phyloP scores from a whole-genome alignment of 768 basidiomycete genomes.

The Collybiopsis luxurians region DNA sequence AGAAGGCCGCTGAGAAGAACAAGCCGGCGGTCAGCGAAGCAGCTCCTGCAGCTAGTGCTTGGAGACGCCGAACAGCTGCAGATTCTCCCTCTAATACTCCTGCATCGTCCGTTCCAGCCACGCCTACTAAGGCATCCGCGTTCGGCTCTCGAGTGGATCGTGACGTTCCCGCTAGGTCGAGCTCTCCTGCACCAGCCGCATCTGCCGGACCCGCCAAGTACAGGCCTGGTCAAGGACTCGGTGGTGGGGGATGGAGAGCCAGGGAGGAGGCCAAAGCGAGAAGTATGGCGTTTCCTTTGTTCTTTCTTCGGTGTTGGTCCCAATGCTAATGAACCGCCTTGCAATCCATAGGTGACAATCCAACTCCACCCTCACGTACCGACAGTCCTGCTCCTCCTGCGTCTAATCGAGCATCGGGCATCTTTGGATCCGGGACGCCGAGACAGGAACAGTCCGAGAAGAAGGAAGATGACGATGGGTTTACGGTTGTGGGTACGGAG shows the following conservation, averaged over 20 bases:
- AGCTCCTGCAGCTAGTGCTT: conserved; percentile 10
- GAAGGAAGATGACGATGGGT: conserved; percentile 65
- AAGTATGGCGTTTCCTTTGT: too few species aligned
- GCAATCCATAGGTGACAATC: conserved; percentile 4
- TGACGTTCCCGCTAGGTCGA: conserved; percentile 44
- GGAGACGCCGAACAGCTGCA: conserved; percentile 25
- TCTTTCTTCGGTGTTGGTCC: too few species aligned
- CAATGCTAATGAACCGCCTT: neutral
- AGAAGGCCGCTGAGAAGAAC: conserved; percentile 28
- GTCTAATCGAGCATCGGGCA: conserved; percentile 6
- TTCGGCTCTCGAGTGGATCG: conserved; percentile 14
- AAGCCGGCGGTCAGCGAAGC: conserved; percentile 19
- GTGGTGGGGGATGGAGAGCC: conserved; percentile 56
- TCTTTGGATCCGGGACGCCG: too few species aligned
- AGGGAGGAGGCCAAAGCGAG: conserved; percentile 43
- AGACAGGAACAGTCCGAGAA: conserved; percentile 31
- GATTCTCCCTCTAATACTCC: conserved; percentile 16
- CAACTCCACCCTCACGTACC: conserved; percentile 9
- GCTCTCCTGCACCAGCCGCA: conserved; percentile 51
- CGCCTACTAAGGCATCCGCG: conserved; percentile 19
- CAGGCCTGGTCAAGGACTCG: conserved; percentile 37
- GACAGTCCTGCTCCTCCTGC: conserved; percentile 35
- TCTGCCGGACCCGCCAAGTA: conserved; percentile 28
- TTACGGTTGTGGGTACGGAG: conserved; percentile 53
- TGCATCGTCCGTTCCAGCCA: conserved; percentile 21